phyloP scores from a whole-genome alignment of 2,329 filamentous ascomycete species.

The Mollisiaceae sp. region DNA sequence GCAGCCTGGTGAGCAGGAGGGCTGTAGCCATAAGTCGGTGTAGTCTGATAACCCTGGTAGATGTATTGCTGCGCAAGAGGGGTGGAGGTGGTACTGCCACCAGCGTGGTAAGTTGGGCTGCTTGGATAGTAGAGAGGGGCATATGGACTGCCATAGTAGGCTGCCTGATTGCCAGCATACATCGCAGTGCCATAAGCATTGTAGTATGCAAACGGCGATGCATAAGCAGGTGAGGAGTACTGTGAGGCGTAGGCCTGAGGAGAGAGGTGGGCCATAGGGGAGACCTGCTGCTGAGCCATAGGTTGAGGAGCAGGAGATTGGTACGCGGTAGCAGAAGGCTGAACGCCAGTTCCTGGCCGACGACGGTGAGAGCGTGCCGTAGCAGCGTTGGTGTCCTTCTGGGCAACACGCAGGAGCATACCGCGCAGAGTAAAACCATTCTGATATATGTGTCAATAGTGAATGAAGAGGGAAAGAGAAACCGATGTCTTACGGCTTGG shows the following conservation, averaged over 20 bases:
- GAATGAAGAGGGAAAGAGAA: constrained; percentile 4
- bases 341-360: constrained; percentile 9
- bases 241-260: constrained; percentile 27
- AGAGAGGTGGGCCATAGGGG: constrained; percentile 28
- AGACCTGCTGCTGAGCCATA: constrained; percentile 17
- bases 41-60: constrained; percentile 26
- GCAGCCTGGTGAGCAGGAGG: background rate
- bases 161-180: background rate
- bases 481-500: constrained; percentile 31
- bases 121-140: background rate
- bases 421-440: constrained; percentile 33
- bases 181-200: background rate
- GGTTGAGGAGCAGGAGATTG: constrained; percentile 29
- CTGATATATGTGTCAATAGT: constrained; percentile 26
- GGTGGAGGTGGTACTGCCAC: constrained; percentile 3
- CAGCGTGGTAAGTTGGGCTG: background rate
- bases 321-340: constrained; percentile 18
- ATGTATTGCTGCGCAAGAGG: constrained; percentile 25
- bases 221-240: constrained; percentile 18
- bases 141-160: background rate
- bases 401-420: constrained; percentile 37
- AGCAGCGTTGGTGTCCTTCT: constrained; percentile 40
- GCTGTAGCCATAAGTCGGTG: constrained; percentile 11
- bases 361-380: constrained; percentile 20
- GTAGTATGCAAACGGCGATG: constrained; percentile 20